Conservation (phyloP, 2,329 filamentous ascomycete species). For the Aureobasidium sp. region DNA sequence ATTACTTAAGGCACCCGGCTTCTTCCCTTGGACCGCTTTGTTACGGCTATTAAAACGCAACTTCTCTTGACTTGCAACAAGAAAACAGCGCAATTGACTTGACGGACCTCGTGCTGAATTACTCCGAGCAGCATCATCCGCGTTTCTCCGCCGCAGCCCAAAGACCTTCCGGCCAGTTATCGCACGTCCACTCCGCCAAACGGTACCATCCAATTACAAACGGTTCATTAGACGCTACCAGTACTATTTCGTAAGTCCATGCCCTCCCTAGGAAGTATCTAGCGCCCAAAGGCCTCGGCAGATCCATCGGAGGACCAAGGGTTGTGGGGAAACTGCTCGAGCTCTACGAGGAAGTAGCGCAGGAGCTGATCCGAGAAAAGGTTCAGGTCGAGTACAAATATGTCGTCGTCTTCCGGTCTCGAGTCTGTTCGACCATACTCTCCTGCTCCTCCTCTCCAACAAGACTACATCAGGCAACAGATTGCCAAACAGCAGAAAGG, state of each 20-base stretch:
- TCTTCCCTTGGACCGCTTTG: conserved; percentile 6
- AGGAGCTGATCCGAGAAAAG: neutral
- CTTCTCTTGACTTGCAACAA: neutral
- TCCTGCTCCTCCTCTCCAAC: conserved; percentile 32
- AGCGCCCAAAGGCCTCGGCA: conserved; percentile 3
- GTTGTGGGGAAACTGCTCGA: conserved; percentile 8
- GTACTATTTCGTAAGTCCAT: neutral
- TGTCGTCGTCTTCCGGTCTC: neutral
- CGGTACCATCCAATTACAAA: conserved; percentile 12
- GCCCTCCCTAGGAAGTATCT: neutral
- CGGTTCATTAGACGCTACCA: conserved; percentile 3
- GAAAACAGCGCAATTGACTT: conserved; percentile 4
- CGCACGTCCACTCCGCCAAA: conserved; percentile 3
- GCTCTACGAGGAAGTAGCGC: conserved; percentile 3
- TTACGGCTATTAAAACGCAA: conserved; percentile 6
- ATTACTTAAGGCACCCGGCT: conserved; percentile 12
- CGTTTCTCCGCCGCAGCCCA: neutral
- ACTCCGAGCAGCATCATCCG: conserved; percentile 2
- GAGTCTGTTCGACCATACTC: conserved; percentile 15
- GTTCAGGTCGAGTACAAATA: conserved; percentile 13
- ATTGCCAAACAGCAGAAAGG: conserved; percentile 48
- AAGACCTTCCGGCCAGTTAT: conserved; percentile 3
- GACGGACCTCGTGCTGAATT: neutral
- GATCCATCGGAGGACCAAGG: conserved; percentile 7
- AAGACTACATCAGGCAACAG: conserved; percentile 50